Evolutionary conservation across 805 yeast species (phyloP).

Genomic region (Cyberlindnera mrakii): DNA sequence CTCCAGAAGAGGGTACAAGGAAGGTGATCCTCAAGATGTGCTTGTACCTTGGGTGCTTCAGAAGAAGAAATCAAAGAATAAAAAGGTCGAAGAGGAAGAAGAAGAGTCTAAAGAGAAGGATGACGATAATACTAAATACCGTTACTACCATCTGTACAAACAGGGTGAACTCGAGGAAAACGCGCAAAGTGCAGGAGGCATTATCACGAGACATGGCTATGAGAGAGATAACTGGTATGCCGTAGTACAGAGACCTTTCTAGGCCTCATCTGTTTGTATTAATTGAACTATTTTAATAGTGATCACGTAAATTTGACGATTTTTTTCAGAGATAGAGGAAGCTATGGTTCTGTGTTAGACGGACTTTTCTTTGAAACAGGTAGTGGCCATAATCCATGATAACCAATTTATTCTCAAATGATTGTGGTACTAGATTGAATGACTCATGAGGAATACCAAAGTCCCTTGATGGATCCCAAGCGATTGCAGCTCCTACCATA

Average conservation of each 20-base stretch:
- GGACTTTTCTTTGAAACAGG: too few relatives aligned
- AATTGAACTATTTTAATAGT: neutral
- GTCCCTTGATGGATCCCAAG: too few relatives aligned
- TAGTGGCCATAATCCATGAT: too few relatives aligned
- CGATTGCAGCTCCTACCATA: too few relatives aligned
- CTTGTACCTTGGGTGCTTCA: slow-evolving; percentile 92
- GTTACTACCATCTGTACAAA: slow-evolving; percentile 84
- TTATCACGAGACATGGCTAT: slow-evolving; percentile 66
- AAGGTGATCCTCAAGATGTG: slow-evolving; percentile 89
- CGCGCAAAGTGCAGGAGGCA: slow-evolving; percentile 65
- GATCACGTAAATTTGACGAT: too few relatives aligned
- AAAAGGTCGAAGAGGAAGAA: slow-evolving; percentile 24
- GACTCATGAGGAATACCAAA: too few relatives aligned
- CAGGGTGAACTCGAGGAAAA: slow-evolving; percentile 79
- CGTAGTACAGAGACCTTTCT: slow-evolving; percentile 27
- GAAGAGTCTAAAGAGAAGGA: slow-evolving; percentile 13
- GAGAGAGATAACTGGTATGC: slow-evolving; percentile 96
- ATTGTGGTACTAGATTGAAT: too few relatives aligned
- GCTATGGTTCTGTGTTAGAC: too few relatives aligned
- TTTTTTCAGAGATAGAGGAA: too few relatives aligned
- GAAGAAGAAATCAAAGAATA: slow-evolving; percentile 35
- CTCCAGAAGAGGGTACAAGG: slow-evolving; percentile 85
- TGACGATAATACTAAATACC: slow-evolving; percentile 51
- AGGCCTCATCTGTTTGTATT: neutral
- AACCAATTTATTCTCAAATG: too few relatives aligned